These are phyloP conservation scores for Teunomyces gatunensis DNA, from an alignment of 805 yeast species.

Conservation along the genomic window DNA sequence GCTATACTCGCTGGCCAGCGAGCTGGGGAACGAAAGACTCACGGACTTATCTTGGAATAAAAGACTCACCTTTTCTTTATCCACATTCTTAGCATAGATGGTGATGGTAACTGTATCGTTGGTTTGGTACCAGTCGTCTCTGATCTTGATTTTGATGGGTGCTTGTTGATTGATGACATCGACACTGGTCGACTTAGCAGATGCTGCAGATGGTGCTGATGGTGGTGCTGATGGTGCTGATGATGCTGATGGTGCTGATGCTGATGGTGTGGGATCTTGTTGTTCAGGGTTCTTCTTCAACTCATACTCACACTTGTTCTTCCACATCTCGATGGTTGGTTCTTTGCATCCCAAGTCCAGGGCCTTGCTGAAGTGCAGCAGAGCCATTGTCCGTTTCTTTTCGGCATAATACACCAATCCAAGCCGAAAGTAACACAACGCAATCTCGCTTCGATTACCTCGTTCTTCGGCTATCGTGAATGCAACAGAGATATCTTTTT, in stretches of 20 bases:
- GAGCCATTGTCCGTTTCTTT: slow-evolving; percentile 42
- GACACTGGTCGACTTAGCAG: slow-evolving; percentile 22
- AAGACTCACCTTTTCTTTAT: slow-evolving; percentile 45
- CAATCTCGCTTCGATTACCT: slow-evolving; percentile 47
- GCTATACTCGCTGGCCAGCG: slow-evolving; percentile 52
- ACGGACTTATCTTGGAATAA: slow-evolving; percentile 37
- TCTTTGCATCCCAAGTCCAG: slow-evolving; percentile 43
- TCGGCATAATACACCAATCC: slow-evolving; percentile 45
- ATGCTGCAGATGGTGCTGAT: neutral
- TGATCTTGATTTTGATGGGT: slow-evolving; percentile 34
- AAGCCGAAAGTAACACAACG: slow-evolving; percentile 46
- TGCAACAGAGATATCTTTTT: slow-evolving; percentile 46
- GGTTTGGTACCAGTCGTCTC: slow-evolving; percentile 62
- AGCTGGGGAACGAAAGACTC: slow-evolving; percentile 46
- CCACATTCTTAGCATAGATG: slow-evolving; percentile 66
- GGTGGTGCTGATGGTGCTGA: neutral
- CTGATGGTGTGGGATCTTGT: neutral
- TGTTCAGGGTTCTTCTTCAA: slow-evolving; percentile 19
- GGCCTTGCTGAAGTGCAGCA: slow-evolving; percentile 42
- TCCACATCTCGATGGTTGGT: slow-evolving; percentile 49
- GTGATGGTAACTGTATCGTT: slow-evolving; percentile 56
- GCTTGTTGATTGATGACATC: slow-evolving; percentile 38
- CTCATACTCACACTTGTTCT: slow-evolving; percentile 34
- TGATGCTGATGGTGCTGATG: too few relatives aligned
- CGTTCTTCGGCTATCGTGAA: slow-evolving; percentile 42